phyloP scores from a whole-genome alignment of 202 grass and related monocot species.

The Musa balbisiana region DNA sequence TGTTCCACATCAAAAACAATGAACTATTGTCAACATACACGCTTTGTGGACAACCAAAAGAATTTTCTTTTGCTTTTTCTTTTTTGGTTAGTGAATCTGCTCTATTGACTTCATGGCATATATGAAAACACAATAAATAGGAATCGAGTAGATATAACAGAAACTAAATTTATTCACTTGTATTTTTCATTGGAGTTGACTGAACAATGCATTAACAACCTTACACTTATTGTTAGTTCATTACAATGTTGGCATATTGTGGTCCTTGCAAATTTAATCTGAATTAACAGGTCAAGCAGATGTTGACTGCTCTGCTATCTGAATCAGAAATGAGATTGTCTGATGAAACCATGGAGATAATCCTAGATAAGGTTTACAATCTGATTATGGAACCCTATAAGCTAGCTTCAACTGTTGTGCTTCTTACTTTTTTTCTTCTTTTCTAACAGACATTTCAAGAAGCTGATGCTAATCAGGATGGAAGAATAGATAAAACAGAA shows the following conservation, averaged over 20 bases:
- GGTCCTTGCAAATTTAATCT: neutral
- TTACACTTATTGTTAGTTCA: neutral
- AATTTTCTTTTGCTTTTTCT: neutral
- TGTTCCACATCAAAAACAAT: neutral
- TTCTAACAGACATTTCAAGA: conserved; percentile 44
- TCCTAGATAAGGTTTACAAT: conserved; percentile 45
- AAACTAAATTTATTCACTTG: neutral
- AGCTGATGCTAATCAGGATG: conserved; percentile 46
- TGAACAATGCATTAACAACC: neutral
- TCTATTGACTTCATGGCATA: neutral
- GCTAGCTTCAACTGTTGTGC: too few relatives aligned
- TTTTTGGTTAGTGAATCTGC: neutral
- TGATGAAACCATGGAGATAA: conserved; percentile 38
- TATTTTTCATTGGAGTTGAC: too few relatives aligned
- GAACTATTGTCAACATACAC: neutral
- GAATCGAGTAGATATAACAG: neutral
- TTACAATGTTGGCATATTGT: neutral
- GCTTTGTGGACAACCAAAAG: neutral
- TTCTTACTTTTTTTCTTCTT: neutral
- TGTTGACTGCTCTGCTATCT: conserved; percentile 45
- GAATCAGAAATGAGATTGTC: conserved; percentile 37
- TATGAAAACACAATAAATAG: neutral
- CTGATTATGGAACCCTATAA: neutral
- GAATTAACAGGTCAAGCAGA: conserved; percentile 41
- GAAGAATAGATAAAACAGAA: conserved; percentile 40